These are phyloP conservation scores for Coffea humblotiana DNA, from an alignment of 305 asterid genomes.

Conservation along the genomic window DNA sequence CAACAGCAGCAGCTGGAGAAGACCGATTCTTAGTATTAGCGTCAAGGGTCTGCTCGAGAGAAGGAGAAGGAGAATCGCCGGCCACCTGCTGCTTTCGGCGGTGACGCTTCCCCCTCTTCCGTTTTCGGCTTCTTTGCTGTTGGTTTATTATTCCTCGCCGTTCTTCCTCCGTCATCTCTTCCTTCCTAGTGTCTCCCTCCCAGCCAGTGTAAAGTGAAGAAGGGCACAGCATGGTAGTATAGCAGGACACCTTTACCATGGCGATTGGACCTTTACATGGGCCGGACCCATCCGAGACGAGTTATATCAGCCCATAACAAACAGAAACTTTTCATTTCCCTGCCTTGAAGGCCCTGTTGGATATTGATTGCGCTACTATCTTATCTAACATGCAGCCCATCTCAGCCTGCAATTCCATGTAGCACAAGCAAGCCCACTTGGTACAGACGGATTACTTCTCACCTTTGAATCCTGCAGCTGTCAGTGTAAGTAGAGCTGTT, in stretches of 20 bases:
- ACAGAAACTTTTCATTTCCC: too few relatives aligned
- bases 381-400: too few relatives aligned
- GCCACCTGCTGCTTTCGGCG: neutral
- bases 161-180: slow-evolving; percentile 20
- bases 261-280: neutral
- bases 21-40: slow-evolving; percentile 5
- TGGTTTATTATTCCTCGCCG: neutral
- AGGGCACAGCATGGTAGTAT: neutral
- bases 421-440: too few relatives aligned
- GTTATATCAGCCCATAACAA: too few relatives aligned
- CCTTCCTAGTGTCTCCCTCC: neutral
- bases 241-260: too few relatives aligned
- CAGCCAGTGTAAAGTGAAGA: neutral
- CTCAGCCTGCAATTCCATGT: too few relatives aligned
- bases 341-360: too few relatives aligned
- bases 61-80: neutral
- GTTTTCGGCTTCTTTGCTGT: slow-evolving; percentile 29
- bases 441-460: too few relatives aligned
- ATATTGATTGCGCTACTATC: too few relatives aligned
- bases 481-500: too few relatives aligned
- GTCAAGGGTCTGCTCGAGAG: neutral
- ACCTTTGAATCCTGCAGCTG: too few relatives aligned
- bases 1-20: slow-evolving; percentile 17
- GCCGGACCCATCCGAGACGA: neutral
- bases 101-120: slow-evolving; percentile 33